These are phyloP conservation scores for Darksidea phi DNA, from an alignment of 495 filamentous ascomycete species.

Conservation along the genomic window DNA sequence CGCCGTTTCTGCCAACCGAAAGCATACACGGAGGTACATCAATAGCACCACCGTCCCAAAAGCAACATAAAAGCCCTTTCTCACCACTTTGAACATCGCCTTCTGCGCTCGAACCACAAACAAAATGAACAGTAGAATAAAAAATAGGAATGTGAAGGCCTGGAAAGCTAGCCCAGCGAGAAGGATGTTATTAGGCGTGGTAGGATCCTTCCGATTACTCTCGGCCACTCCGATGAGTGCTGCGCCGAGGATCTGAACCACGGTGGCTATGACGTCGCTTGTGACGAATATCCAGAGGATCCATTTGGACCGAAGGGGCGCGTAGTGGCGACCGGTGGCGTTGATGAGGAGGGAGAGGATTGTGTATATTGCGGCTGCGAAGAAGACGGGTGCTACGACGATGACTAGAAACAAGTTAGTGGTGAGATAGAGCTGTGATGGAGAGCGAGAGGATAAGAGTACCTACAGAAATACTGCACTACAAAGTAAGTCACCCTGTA, in stretches of 20 bases:
- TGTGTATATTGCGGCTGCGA: constrained; percentile 56
- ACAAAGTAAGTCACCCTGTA: constrained; percentile 56
- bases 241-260: constrained; percentile 54
- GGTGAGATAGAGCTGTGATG: too few species aligned
- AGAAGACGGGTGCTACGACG: constrained; percentile 57
- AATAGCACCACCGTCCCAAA: constrained; percentile 49
- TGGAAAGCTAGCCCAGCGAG: constrained; percentile 44
- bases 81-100: constrained; percentile 7
- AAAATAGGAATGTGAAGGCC: constrained; percentile 40
- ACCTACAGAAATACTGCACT: constrained; percentile 52
- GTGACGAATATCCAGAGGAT: constrained; percentile 54
- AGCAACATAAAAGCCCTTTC: constrained; percentile 40
- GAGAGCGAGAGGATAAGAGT: too few species aligned
- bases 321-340: constrained; percentile 40
- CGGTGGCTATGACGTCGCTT: constrained; percentile 51
- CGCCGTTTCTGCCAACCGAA: constrained; percentile 56
- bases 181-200: constrained; percentile 38
- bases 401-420: constrained; percentile 42
- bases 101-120: constrained; percentile 26
- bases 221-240: constrained; percentile 39
- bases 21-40: constrained; percentile 54
- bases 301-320: constrained; percentile 42
- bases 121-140: constrained; percentile 49
- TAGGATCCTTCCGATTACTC: constrained; percentile 23
- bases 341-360: constrained; percentile 49